Conservation (phyloP, 2,329 filamentous ascomycete genomes). For the Scleromitrula shiraiana region DNA sequence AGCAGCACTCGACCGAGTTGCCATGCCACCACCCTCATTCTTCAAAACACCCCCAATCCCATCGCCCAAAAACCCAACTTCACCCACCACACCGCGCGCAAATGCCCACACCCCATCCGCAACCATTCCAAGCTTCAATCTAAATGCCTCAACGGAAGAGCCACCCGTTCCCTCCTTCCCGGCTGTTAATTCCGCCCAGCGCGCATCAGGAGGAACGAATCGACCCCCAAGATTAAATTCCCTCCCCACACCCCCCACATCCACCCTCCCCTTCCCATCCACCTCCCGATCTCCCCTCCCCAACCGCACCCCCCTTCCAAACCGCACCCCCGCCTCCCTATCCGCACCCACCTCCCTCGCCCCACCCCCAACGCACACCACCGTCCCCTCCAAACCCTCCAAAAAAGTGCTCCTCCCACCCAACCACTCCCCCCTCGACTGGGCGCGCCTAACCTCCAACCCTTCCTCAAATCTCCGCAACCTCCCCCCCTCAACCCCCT, state of each 20-base stretch:
- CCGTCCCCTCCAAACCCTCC: conserved; percentile 44
- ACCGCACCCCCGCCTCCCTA: conserved; percentile 32
- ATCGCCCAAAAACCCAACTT: conserved; percentile 12
- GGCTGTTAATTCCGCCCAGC: conserved; percentile 43
- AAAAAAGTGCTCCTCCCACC: conserved; percentile 77
- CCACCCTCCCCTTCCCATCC: conserved; percentile 10
- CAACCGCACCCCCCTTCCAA: conserved; percentile 32
- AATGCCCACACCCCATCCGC: conserved; percentile 9
- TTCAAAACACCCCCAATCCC: conserved; percentile 23
- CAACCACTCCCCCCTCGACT: conserved; percentile 91
- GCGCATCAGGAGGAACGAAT: conserved; percentile 31
- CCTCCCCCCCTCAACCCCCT: conserved; percentile 41
- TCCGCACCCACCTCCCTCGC: conserved; percentile 38
- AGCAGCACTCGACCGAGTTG: conserved; percentile 27
- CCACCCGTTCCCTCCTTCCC: conserved; percentile 35
- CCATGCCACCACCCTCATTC: conserved; percentile 33
- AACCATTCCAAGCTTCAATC: conserved; percentile 15
- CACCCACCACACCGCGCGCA: conserved; percentile 47
- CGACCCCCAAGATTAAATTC: conserved; percentile 14
- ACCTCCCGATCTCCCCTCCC: conserved; percentile 18
- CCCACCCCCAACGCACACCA: conserved; percentile 35
- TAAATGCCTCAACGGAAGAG: conserved; percentile 20
- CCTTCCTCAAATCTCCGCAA: conserved; percentile 61
- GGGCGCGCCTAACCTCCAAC: conserved; percentile 67
- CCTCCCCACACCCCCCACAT: conserved; percentile 14